Evolutionary conservation across 225 moss, liverwort and hornwort species (phyloP).

Genomic region (Thuidium tamariscinum): DNA sequence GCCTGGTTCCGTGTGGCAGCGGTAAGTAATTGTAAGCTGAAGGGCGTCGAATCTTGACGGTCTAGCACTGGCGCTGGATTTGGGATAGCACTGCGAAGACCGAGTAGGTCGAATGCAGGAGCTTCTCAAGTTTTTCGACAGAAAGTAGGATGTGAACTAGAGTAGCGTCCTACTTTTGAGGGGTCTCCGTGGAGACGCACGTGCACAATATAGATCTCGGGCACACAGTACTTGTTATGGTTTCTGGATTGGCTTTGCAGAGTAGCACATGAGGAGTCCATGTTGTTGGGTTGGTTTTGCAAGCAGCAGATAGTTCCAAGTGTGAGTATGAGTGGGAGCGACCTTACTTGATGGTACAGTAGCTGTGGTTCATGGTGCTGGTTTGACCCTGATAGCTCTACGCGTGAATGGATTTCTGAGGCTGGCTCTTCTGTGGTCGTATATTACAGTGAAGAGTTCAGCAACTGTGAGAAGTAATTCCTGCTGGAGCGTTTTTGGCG

Average conservation of each 20-base stretch:
- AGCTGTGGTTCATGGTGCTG: conserved; percentile 22
- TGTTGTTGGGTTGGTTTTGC: conserved; percentile 2
- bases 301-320: neutral
- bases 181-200: neutral
- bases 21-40: neutral
- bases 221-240: neutral
- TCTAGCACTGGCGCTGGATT: neutral
- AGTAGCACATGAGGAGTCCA: neutral
- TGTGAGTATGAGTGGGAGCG: neutral
- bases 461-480: conserved; percentile 55
- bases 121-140: neutral
- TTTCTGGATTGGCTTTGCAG: neutral
- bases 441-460: conserved; percentile 58
- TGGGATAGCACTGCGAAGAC: neutral
- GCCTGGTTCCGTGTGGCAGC: neutral
- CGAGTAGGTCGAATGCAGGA: neutral
- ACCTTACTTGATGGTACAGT: neutral
- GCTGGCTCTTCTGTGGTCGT: conserved; percentile 56
- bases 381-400: conserved; percentile 22
- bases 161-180: neutral
- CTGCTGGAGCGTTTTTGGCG: conserved; percentile 60
- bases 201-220: neutral
- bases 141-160: neutral
- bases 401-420: conserved; percentile 43
- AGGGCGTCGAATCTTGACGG: neutral